phyloP scores from a whole-genome alignment of 805 yeast species.

The Schwanniomyces pseudopolymorphus region DNA sequence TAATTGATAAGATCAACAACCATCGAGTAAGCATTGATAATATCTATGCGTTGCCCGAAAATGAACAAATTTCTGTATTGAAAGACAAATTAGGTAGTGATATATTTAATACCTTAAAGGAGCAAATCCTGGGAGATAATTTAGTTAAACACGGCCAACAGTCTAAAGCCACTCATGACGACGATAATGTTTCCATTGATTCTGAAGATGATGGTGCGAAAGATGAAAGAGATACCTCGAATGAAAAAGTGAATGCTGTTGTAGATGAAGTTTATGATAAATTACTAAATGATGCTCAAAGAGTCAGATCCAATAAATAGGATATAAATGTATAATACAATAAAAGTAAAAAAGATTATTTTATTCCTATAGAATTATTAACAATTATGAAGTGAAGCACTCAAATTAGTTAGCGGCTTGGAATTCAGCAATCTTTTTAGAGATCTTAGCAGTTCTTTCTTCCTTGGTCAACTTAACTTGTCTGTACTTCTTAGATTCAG shows the following conservation, averaged over 20 bases:
- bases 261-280: slow-evolving; percentile 78
- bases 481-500: slow-evolving; percentile 91
- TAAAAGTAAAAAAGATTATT: background rate
- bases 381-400: background rate
- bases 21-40: slow-evolving; percentile 52
- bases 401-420: slow-evolving; percentile 47
- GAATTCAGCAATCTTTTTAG: slow-evolving; percentile 92
- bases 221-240: background rate
- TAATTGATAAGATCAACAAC: slow-evolving; percentile 62
- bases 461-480: slow-evolving; percentile 84
- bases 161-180: slow-evolving; percentile 3
- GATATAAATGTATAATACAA: background rate
- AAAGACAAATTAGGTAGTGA: background rate
- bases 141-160: background rate
- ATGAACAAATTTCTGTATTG: background rate
- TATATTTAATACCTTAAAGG: background rate
- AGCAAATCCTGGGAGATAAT: background rate
- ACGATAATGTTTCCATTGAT: slow-evolving; percentile 28
- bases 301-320: slow-evolving; percentile 54
- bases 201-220: slow-evolving; percentile 17
- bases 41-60: slow-evolving; percentile 33
- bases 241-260: slow-evolving; percentile 32
- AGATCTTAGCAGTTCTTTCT: slow-evolving; percentile 86
- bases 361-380: background rate
- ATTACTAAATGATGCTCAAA: slow-evolving; percentile 63